These are phyloP conservation scores for Diaporthe citriasiana DNA, from an alignment of 2,329 filamentous ascomycete species.

Conservation along the genomic window DNA sequence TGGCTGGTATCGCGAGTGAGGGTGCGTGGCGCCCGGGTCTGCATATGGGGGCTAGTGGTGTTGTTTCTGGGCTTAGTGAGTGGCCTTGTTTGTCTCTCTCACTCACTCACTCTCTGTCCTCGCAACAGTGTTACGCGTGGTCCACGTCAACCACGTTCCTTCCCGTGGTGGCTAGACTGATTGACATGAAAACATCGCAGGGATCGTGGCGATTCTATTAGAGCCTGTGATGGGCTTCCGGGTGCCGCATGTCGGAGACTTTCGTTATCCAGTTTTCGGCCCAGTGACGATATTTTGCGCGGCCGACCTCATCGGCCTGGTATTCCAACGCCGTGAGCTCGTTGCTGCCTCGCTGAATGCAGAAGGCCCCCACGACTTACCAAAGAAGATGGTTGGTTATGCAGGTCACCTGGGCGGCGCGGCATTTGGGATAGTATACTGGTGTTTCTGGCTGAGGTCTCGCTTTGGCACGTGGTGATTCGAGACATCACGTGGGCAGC, in stretches of 20 bases:
- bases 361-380: rapidly evolving
- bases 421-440: background rate
- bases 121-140: background rate
- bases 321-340: background rate
- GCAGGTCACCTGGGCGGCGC: background rate
- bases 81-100: background rate
- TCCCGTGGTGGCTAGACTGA: too few relatives aligned
- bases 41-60: background rate
- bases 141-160: background rate
- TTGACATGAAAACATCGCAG: background rate
- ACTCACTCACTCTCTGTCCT: background rate
- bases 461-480: slow-evolving; percentile 7
- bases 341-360: background rate
- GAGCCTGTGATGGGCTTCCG: background rate
- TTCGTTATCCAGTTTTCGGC: background rate
- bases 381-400: background rate
- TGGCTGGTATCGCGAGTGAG: background rate
- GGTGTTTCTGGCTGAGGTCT: background rate
- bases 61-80: slow-evolving; percentile 18
- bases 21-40: too few relatives aligned
- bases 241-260: background rate
- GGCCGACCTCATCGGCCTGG: background rate
- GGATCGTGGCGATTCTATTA: background rate
- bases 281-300: background rate
- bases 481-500: too few relatives aligned